Evolutionary conservation across 2,329 filamentous ascomycete genomes (phyloP).

Genomic region (Cladosporium sp.): DNA sequence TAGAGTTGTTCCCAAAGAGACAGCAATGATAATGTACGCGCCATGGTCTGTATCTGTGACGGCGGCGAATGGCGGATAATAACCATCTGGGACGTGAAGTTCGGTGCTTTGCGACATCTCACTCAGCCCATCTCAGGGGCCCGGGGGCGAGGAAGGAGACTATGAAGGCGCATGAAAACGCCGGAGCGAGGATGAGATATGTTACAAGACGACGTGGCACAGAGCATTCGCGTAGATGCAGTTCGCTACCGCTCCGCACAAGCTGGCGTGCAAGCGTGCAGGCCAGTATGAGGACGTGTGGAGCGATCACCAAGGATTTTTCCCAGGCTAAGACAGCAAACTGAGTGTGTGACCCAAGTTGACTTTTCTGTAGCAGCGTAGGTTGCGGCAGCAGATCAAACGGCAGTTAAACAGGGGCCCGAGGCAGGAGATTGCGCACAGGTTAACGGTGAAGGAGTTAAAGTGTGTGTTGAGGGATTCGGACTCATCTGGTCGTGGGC

Average conservation of each 20-base stretch:
- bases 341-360: constrained; percentile 16
- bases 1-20: constrained; percentile 23
- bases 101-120: constrained; percentile 18
- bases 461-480: constrained; percentile 10
- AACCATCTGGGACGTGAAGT: constrained; percentile 24
- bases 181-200: background rate
- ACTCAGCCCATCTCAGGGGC: constrained; percentile 6
- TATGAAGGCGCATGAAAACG: constrained; percentile 8
- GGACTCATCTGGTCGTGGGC: background rate
- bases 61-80: constrained; percentile 25
- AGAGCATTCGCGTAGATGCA: background rate
- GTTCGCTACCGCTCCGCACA: background rate
- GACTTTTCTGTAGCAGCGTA: constrained; percentile 5
- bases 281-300: constrained; percentile 6
- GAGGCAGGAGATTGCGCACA: constrained; percentile 5
- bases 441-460: constrained; percentile 7
- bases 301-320: constrained; percentile 17
- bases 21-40: constrained; percentile 39
- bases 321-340: constrained; percentile 7
- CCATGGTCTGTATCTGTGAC: constrained; percentile 37
- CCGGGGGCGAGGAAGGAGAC: constrained; percentile 10
- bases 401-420: background rate
- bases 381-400: constrained; percentile 8
- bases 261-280: background rate
- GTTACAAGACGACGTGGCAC: background rate